A percentile compares a stretch with the other conserved stretches of the same genome.
Conservation (phyloP, 2,329 filamentous ascomycete genomes). For the Trichoderma arundinaceum region DNA sequence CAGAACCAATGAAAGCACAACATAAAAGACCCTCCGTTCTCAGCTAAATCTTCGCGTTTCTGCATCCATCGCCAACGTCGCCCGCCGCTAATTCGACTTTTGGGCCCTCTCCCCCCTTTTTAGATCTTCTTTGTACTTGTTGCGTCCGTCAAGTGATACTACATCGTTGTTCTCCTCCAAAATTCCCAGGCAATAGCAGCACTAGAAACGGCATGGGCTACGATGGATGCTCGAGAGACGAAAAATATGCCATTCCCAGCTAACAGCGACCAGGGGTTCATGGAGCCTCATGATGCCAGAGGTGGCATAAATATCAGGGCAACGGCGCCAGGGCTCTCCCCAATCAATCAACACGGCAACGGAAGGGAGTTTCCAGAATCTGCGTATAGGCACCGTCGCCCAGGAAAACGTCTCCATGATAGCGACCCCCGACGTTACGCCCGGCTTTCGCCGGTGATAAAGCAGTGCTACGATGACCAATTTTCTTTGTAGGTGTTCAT, state of each 20-base stretch:
- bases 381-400: background rate
- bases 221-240: background rate
- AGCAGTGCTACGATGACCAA: background rate
- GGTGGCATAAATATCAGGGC: background rate
- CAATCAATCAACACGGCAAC: background rate
- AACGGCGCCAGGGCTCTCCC: background rate
- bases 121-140: background rate
- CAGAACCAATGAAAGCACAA: background rate
- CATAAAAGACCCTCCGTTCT: background rate
- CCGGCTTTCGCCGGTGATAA: background rate
- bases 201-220: background rate
- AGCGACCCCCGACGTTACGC: background rate
- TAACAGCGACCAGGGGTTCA: background rate
- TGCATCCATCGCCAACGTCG: conserved; percentile 1
- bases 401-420: background rate
- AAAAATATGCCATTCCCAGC: background rate
- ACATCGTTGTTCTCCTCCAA: background rate
- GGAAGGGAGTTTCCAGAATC: background rate
- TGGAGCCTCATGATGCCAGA: background rate
- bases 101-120: background rate
- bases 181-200: background rate
- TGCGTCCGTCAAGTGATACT: background rate
- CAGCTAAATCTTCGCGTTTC: background rate
- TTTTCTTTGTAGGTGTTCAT: conserved; percentile 7
- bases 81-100: background rate